Evolutionary conservation across 768 basidiomycete species (phyloP).

Genomic region (Tricholoma bakamatsutake): DNA sequence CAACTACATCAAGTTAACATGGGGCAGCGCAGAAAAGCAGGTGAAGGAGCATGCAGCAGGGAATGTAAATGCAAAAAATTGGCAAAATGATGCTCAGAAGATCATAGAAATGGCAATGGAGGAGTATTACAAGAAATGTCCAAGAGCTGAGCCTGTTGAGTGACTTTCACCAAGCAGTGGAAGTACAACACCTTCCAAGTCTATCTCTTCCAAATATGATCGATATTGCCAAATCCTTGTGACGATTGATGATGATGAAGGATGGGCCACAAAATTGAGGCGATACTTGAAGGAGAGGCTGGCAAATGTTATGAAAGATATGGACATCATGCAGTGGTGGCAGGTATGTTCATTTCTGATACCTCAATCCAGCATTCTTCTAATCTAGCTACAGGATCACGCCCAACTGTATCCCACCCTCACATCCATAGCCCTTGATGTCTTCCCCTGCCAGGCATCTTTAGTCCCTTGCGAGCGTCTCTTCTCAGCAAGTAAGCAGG

Average conservation of each 20-base stretch:
- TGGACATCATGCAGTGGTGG: neutral
- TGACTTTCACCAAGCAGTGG: too few species aligned
- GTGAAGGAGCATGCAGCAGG: slow-evolving; percentile 23
- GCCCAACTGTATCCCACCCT: neutral
- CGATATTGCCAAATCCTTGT: too few species aligned
- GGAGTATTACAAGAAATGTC: neutral
- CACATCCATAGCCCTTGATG: neutral
- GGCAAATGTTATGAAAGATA: neutral
- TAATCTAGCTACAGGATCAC: neutral
- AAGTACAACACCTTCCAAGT: too few species aligned
- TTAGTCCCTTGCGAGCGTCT: neutral
- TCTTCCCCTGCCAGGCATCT: neutral
- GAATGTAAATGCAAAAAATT: slow-evolving; percentile 17
- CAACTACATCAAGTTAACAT: slow-evolving; percentile 19
- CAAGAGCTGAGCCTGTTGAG: too few species aligned
- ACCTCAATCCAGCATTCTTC: neutral
- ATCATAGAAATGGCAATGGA: neutral
- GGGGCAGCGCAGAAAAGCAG: too few species aligned
- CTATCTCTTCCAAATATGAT: too few species aligned
- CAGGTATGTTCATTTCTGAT: neutral
- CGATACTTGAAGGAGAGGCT: neutral
- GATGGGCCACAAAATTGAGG: too few species aligned
- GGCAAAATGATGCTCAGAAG: slow-evolving; percentile 12
- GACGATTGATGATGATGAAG: too few species aligned
- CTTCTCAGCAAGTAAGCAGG: neutral